Base-by-base conservation (phyloP, 129 eudicot species). In the Escallonia herrerae region DNA sequence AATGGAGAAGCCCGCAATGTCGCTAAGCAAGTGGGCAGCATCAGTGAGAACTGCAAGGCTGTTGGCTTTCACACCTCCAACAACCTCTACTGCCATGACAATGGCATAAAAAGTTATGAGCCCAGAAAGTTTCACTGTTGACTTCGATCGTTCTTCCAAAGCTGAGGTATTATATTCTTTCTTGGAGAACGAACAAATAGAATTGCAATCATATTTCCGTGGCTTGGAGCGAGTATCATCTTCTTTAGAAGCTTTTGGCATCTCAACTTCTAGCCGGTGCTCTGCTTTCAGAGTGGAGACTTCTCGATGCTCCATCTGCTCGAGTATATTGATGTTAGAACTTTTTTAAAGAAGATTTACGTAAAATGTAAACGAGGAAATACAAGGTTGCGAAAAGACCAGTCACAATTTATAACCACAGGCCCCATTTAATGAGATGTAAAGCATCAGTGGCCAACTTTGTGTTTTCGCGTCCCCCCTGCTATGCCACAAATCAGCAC, bases 1-100 rank as follows among this genome's bases (percentile, higher is more conserved):
- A 69, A 89, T 78, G 15, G 72, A 70, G 59, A 89, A 85, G 70
- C 96, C 96, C 48, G 73, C 89, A 59, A 85, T 81, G 61, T 89
- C 96, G 12, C 79, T 75, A 3, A 89, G 75, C 63, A 89, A 66
- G 60, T 89, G 93, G 40, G 84, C 85, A 15, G 93, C 96, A 67
- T 89, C 96, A 8, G 93, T 82, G 22, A 89, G 93, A 61, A 89
- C 73, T 4, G 96, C 89, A 38, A 89, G 75, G 79, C 96, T 89
- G 74, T 89, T 82, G 47, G 96, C 77, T 71, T 66, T 85, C 4
- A 89, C 37, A n/a, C 93, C 96, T 47, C 96, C 89, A 48, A 82
- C 69, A 8, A 85, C 73, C 75, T 89, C 93, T 6, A 80, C 75
- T 11, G 45, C 65, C 93, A 85, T 89, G 70, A 80, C 83, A 7